These are phyloP conservation scores for Eimeria necatrix DNA, from an alignment of 169 alveolate species.

Conservation along the genomic window DNA sequence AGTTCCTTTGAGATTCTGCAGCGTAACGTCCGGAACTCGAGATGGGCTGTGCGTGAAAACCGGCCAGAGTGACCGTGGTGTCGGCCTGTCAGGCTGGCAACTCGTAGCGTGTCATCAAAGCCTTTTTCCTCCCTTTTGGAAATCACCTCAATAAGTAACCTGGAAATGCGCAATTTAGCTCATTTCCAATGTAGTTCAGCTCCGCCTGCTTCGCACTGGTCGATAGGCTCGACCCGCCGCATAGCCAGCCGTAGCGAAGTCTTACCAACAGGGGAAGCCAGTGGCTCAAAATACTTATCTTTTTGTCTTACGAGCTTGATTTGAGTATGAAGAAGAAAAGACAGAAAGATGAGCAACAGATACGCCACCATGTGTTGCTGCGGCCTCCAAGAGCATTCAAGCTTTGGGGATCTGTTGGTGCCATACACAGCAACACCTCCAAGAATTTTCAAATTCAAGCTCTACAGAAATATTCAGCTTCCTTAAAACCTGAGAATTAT, in stretches of 20 bases:
- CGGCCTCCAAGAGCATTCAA: background rate
- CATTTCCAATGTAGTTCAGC: background rate
- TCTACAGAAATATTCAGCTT: background rate
- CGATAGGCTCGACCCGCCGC: slow-evolving; percentile 54
- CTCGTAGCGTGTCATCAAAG: too few relatives aligned
- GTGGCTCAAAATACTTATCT: background rate
- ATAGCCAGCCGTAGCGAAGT: background rate
- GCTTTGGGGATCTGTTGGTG: background rate
- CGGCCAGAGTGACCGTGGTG: too few relatives aligned
- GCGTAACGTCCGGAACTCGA: too few relatives aligned
- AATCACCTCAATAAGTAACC: too few relatives aligned
- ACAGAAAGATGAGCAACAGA: background rate
- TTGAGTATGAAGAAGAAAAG: background rate
- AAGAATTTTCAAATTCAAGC: too few relatives aligned
- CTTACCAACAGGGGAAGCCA: background rate
- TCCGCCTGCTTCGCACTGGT: slow-evolving; percentile 5
- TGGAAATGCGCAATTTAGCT: too few relatives aligned
- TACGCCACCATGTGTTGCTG: background rate
- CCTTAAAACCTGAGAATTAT: too few relatives aligned
- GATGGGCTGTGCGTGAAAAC: too few relatives aligned
- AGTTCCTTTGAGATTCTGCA: too few relatives aligned
- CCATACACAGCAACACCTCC: too few relatives aligned
- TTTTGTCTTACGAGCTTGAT: background rate
- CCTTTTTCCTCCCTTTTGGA: too few relatives aligned
- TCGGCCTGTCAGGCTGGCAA: too few relatives aligned